Conservation (phyloP, 352 stramenopile genomes). For the Peronospora belbahrii region DNA sequence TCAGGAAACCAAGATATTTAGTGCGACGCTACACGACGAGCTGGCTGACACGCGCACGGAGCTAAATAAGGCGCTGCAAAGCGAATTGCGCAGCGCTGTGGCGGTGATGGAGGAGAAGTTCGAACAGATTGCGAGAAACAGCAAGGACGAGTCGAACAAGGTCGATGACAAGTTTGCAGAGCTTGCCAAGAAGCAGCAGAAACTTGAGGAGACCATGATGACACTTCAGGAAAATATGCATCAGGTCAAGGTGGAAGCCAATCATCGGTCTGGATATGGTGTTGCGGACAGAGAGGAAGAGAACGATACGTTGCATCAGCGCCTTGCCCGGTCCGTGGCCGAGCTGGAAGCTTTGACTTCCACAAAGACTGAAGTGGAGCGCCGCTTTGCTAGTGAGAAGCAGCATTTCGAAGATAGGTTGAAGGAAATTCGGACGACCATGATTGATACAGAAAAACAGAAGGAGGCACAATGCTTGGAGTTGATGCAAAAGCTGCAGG, state of each 20-base stretch:
- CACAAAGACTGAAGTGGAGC: slow-evolving; percentile 43
- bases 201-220: slow-evolving; percentile 41
- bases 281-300: slow-evolving; percentile 22
- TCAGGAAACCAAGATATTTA: slow-evolving; percentile 43
- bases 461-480: slow-evolving; percentile 46
- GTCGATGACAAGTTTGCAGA: slow-evolving; percentile 43
- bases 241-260: slow-evolving; percentile 34
- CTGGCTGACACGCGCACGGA: slow-evolving; percentile 45
- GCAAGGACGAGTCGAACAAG: slow-evolving; percentile 42
- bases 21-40: slow-evolving; percentile 42
- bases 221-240: slow-evolving; percentile 34
- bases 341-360: slow-evolving; percentile 37
- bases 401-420: slow-evolving; percentile 40
- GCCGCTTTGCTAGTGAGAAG: slow-evolving; percentile 39
- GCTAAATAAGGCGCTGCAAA: slow-evolving; percentile 45
- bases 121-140: slow-evolving; percentile 28
- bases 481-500: slow-evolving; percentile 46
- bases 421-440: slow-evolving; percentile 34
- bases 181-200: slow-evolving; percentile 53
- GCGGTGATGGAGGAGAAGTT: slow-evolving; percentile 50
- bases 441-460: slow-evolving; percentile 41
- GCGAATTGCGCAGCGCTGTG: slow-evolving; percentile 36
- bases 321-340: slow-evolving; percentile 35
- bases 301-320: slow-evolving; percentile 41
- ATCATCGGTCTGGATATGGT: slow-evolving; percentile 21